Conservation (phyloP, 345 rosid species). For the Rhizophora mangle region DNA sequence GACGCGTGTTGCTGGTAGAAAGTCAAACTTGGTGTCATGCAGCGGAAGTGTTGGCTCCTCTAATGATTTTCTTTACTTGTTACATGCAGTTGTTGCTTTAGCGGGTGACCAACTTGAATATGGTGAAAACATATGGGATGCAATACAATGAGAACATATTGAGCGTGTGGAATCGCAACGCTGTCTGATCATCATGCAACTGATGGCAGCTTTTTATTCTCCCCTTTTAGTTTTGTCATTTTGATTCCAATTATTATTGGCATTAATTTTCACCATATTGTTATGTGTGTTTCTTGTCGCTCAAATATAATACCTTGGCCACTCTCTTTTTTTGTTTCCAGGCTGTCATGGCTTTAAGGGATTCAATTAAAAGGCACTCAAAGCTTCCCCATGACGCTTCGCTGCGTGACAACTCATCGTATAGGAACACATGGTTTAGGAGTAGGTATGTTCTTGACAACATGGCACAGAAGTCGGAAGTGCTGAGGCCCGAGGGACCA, state of each 20-base stretch:
- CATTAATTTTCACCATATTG: too few species aligned
- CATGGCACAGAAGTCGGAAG: not conserved
- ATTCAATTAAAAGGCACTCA: too few species aligned
- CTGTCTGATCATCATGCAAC: constrained; percentile 86
- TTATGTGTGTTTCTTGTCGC: too few species aligned
- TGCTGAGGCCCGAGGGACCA: not conserved
- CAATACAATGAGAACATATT: constrained; percentile 90
- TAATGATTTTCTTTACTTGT: too few species aligned
- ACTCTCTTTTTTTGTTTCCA: too few species aligned
- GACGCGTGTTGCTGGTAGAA: too few species aligned
- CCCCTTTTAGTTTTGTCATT: too few species aligned
- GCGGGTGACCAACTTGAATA: constrained; percentile 89
- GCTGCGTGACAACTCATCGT: constrained; percentile 84
- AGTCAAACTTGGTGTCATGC: too few species aligned
- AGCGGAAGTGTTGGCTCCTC: not conserved
- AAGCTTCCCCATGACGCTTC: constrained; percentile 67
- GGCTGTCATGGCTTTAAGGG: too few species aligned
- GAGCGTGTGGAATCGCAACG: constrained; percentile 88
- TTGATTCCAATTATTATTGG: too few species aligned
- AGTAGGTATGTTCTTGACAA: constrained; percentile 30
- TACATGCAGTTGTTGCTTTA: constrained; percentile 70
- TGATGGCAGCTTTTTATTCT: not conserved
- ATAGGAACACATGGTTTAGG: constrained; percentile 92
- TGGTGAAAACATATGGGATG: constrained; percentile 82
- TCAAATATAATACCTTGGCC: too few species aligned